These are phyloP conservation scores for Penicillium soppii DNA, from an alignment of 495 filamentous ascomycete genomes.

Conservation along the genomic window DNA sequence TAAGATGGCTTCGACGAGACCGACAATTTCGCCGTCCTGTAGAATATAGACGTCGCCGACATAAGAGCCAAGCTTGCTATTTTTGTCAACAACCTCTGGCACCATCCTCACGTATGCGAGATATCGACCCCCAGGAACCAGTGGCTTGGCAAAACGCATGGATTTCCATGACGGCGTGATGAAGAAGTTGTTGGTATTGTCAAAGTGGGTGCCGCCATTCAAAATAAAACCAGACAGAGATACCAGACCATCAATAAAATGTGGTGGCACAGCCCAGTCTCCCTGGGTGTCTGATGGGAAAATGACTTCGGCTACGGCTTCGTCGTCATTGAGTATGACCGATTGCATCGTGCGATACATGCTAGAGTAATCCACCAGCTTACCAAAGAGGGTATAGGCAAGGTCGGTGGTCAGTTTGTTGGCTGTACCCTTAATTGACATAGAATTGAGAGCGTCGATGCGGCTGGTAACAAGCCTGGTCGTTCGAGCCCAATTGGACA, in stretches of 20 bases:
- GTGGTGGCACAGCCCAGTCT: conserved; percentile 18
- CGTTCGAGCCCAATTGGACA: too few relatives aligned
- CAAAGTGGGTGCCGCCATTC: conserved; percentile 46
- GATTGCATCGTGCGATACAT: conserved; percentile 40
- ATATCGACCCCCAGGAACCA: conserved; percentile 16
- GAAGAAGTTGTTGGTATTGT: conserved; percentile 45
- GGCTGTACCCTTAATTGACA: too few relatives aligned
- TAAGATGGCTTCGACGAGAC: not conserved
- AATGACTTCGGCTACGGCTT: conserved; percentile 38
- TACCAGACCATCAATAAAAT: conserved; percentile 48
- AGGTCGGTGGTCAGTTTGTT: conserved; percentile 8
- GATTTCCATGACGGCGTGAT: conserved; percentile 40
- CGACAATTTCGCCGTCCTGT: not conserved
- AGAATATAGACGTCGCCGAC: not conserved
- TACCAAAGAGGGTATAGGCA: conserved; percentile 25
- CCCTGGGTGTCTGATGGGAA: not conserved
- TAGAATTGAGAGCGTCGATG: too few relatives aligned
- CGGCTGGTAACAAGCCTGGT: too few relatives aligned
- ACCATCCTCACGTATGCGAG: not conserved
- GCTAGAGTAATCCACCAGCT: conserved; percentile 34
- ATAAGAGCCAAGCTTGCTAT: not conserved
- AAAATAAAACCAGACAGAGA: conserved; percentile 55
- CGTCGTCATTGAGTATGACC: conserved; percentile 33
- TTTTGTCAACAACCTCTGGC: not conserved
- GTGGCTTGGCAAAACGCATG: conserved; percentile 24